phyloP scores from a whole-genome alignment of 192 early-diverging fungal species.

The Spizellomyces punctatus region DNA sequence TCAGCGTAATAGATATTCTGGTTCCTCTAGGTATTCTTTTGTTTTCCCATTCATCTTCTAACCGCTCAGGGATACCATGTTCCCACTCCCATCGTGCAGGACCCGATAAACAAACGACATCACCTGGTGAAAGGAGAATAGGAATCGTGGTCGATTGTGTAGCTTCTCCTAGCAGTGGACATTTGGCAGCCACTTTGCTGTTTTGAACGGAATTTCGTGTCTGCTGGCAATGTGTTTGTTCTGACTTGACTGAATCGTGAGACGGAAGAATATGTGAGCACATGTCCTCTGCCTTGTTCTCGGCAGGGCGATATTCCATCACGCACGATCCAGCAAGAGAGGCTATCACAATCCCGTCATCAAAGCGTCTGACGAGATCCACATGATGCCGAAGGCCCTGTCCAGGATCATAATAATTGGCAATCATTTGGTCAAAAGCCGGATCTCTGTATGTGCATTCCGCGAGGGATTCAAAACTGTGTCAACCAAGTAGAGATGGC shows the following conservation, averaged over 20 bases:
- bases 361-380: slow-evolving; percentile 55
- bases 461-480: neutral
- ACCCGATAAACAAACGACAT: slow-evolving; percentile 49
- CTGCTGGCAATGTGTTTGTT: neutral
- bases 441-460: slow-evolving; percentile 9
- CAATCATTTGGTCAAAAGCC: slow-evolving; percentile 57
- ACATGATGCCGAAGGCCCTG: slow-evolving; percentile 56
- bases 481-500: neutral
- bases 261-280: too few species aligned
- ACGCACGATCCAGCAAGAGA: slow-evolving; percentile 42
- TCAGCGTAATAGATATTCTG: slow-evolving; percentile 33
- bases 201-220: neutral
- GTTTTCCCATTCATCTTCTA: slow-evolving; percentile 29
- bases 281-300: slow-evolving; percentile 20
- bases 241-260: neutral
- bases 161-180: neutral
- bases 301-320: slow-evolving; percentile 30
- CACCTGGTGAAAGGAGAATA: slow-evolving; percentile 42
- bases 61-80: slow-evolving; percentile 50
- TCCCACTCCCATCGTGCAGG: slow-evolving; percentile 56
- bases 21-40: slow-evolving; percentile 5
- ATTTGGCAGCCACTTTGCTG: too few species aligned
- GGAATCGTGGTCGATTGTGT: neutral
- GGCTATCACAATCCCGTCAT: slow-evolving; percentile 46
- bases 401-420: slow-evolving; percentile 55